Base-by-base conservation (phyloP, 352 stramenopile genomes). In the Plasmopara viticola region DNA sequence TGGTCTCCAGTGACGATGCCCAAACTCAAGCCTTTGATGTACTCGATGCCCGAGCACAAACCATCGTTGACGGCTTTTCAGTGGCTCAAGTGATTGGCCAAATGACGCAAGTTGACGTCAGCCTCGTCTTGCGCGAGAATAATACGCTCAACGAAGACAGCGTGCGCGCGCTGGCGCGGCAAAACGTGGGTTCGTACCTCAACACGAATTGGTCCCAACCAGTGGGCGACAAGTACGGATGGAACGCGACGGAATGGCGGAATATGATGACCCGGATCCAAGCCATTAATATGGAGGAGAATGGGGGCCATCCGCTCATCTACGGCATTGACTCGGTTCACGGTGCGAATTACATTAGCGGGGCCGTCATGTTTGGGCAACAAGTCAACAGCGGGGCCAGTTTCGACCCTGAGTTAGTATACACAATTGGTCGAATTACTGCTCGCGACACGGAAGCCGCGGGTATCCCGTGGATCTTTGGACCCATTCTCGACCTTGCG, bases 311-410 rank as follows among this genome's bases (percentile, higher is more conserved):
- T 41, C 84, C 79, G 4, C 65, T 90, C 4, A 63, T 97, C 30
- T 96, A 84, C 59, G 88, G 88, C 2, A 60, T 97, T 15, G 88
- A 97, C 63, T 93, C 77, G 38, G 81, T 95, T 9, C 88, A 96
- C 48, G 88, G 88, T 7, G 86, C 85, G 0, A 93, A 85, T 56
- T 95, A 95, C 55, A 63, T 96, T 30, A 48, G 66, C 10, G 81
- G 76, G 29, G 75, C 87, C 1, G 70, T 87, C 6, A 75, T 96
- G 29, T 91, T 94, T 35, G 78, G 78, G 0, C 86, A 96, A 51
- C 86, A 94, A 41, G 85, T 97, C 58, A 95, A 94, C 40, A 55
- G 78, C 7, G 90, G 79, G 0, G 80, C 90, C 2, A 90, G 81
- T 6, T 97, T 96, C 70, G 94, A 97, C 61, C 62, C 70, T 1